phyloP scores from a whole-genome alignment of 2,329 filamentous ascomycete genomes.

The Fusarium phyllophilum region DNA sequence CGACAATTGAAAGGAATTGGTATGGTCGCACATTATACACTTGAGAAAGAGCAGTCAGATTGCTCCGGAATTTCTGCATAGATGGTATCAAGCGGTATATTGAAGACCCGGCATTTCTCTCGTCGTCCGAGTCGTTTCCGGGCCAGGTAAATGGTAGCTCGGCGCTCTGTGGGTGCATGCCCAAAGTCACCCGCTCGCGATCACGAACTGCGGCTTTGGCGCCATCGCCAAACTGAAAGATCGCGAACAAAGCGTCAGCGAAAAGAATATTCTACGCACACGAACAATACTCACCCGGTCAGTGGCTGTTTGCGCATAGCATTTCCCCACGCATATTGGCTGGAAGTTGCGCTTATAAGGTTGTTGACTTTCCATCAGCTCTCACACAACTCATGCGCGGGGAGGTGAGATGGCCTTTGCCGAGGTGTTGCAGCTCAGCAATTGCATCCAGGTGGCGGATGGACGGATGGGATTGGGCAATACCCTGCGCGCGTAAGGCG shows the following conservation, averaged over 20 bases:
- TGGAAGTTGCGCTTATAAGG: constrained; percentile 35
- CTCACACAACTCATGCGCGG: constrained; percentile 32
- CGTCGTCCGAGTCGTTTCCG: constrained; percentile 38
- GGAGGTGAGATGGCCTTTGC: constrained; percentile 28
- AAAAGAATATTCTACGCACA: background rate
- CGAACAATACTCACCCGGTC: constrained; percentile 48
- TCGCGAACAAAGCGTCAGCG: constrained; percentile 21
- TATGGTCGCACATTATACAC: constrained; percentile 59
- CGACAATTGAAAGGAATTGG: background rate
- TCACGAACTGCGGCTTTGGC: constrained; percentile 49
- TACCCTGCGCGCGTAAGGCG: background rate
- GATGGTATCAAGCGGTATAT: constrained; percentile 47
- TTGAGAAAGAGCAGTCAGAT: constrained; percentile 68
- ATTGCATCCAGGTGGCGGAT: constrained; percentile 15
- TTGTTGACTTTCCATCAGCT: constrained; percentile 42
- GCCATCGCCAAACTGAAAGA: constrained; percentile 50
- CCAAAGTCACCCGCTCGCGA: constrained; percentile 47
- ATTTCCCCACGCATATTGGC: constrained; percentile 49
- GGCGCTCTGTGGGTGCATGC: constrained; percentile 35
- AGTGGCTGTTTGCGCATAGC: constrained; percentile 50
- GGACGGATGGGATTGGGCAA: background rate
- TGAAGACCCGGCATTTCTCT: constrained; percentile 31
- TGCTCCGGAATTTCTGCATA: constrained; percentile 59
- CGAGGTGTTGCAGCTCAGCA: constrained; percentile 31
- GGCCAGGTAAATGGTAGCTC: constrained; percentile 48